Conservation (phyloP, 768 basidiomycete species). For the Leccinum olivaceopallidum region DNA sequence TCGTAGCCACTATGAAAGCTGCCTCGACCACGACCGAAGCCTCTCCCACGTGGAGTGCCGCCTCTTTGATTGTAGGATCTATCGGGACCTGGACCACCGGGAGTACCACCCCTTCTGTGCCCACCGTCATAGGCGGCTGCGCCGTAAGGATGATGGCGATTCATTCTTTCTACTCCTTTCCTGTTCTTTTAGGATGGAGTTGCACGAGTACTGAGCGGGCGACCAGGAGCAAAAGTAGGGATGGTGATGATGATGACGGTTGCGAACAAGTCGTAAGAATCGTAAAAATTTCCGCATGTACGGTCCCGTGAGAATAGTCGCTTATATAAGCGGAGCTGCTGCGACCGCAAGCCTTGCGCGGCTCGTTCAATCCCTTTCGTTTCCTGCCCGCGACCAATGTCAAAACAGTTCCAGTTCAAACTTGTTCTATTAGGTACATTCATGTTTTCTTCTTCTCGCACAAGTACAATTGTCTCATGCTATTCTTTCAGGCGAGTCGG, state of each 20-base stretch:
- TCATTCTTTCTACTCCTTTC: constrained; percentile 49
- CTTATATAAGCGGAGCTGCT: constrained; percentile 28
- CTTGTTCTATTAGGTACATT: constrained; percentile 85
- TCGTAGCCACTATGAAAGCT: constrained; percentile 56
- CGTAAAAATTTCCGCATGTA: constrained; percentile 38
- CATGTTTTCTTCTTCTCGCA: constrained; percentile 4
- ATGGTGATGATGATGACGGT: constrained; percentile 40
- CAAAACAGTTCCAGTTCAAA: constrained; percentile 93
- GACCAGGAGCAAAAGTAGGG: constrained; percentile 24
- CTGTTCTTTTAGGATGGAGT: constrained; percentile 27
- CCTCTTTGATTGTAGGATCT: constrained; percentile 68
- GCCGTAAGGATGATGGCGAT: constrained; percentile 88
- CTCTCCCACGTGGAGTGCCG: constrained; percentile 48
- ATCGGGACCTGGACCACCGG: constrained; percentile 69
- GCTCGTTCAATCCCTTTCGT: constrained; percentile 14
- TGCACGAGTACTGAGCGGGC: constrained; percentile 27
- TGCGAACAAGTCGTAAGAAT: constrained; percentile 20
- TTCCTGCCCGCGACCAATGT: constrained; percentile 56
- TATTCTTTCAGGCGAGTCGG: constrained; percentile 76
- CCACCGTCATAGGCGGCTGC: constrained; percentile 56
- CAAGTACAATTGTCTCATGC: constrained; percentile 8
- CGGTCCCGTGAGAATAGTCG: constrained; percentile 23
- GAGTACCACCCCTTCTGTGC: constrained; percentile 64
- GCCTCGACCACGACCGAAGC: constrained; percentile 56
- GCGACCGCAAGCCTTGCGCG: constrained; percentile 9